These are phyloP conservation scores for Nothophoma quercina DNA, from an alignment of 2,329 filamentous ascomycete species.

Conservation along the genomic window DNA sequence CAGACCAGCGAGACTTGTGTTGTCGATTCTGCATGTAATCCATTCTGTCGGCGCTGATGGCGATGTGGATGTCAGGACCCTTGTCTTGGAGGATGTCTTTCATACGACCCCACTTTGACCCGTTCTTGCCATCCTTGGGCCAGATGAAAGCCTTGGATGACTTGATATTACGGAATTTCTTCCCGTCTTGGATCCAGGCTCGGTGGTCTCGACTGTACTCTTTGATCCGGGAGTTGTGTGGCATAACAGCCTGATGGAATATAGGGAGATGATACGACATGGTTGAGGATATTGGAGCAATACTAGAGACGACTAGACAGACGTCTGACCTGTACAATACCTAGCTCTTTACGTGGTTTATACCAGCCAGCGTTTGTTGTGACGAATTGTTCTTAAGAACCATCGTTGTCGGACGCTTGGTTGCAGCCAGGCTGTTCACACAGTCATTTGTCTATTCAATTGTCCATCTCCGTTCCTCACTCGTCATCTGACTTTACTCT, in stretches of 20 bases:
- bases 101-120: slow-evolving; percentile 47
- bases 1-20: slow-evolving; percentile 46
- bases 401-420: background rate
- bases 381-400: background rate
- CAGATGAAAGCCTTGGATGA: slow-evolving; percentile 54
- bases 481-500: background rate
- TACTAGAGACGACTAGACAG: background rate
- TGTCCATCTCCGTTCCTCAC: background rate
- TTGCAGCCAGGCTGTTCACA: background rate
- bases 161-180: slow-evolving; percentile 33
- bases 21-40: slow-evolving; percentile 51
- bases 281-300: background rate
- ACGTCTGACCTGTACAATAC: background rate
- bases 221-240: slow-evolving; percentile 26
- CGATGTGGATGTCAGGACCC: slow-evolving; percentile 57
- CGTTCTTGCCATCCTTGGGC: slow-evolving; percentile 54
- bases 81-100: slow-evolving; percentile 53
- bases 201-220: slow-evolving; percentile 26
- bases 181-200: slow-evolving; percentile 39
- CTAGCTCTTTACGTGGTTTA: slow-evolving; percentile 1
- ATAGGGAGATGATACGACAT: slow-evolving; percentile 2
- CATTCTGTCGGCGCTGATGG: slow-evolving; percentile 47
- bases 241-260: slow-evolving; percentile 14
- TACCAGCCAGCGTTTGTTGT: slow-evolving; percentile 3
- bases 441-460: background rate